Conservation (phyloP, 1,139 yeast species). For the Petasospora rhodanensis region DNA sequence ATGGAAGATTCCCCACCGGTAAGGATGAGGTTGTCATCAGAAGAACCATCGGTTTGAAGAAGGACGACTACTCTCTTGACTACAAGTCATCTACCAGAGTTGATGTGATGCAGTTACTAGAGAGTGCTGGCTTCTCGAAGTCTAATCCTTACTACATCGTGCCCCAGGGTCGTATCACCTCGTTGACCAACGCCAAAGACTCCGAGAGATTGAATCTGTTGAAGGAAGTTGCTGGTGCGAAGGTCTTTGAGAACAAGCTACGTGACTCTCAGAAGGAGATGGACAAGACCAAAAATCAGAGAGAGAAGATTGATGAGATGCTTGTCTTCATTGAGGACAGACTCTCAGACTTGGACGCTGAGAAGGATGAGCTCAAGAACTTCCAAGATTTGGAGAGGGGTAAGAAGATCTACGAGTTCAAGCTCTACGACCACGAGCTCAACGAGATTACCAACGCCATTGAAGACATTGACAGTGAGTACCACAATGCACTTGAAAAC, state of each 20-base stretch:
- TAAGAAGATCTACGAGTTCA: constrained; percentile 70
- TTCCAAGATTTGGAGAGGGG: constrained; percentile 65
- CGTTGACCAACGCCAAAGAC: constrained; percentile 86
- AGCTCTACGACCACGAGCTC: constrained; percentile 73
- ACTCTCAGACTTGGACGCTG: constrained; percentile 73
- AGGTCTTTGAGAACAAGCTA: constrained; percentile 78
- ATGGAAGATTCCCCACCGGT: constrained; percentile 53
- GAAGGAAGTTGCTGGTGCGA: constrained; percentile 95
- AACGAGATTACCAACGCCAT: constrained; percentile 56
- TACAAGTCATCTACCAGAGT: constrained; percentile 71
- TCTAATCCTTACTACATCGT: constrained; percentile 94
- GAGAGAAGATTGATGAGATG: constrained; percentile 72
- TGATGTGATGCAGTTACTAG: constrained; percentile 79
- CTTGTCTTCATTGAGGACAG: constrained; percentile 66
- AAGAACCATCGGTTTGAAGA: constrained; percentile 87
- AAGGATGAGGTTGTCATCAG: constrained; percentile 68
- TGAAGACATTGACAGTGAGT: constrained; percentile 57
- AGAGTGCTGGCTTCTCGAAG: constrained; percentile 88
- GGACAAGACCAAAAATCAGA: constrained; percentile 64
- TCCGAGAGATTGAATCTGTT: constrained; percentile 70
- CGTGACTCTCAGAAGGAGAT: constrained; percentile 78
- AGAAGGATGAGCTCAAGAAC: constrained; percentile 68
- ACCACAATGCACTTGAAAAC: constrained; percentile 45
- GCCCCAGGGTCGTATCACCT: constrained; percentile 89
- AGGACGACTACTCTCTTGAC: constrained; percentile 65